These are phyloP conservation scores for Kurtzmaniella fragi DNA, from an alignment of 805 yeast genomes.

Conservation along the genomic window DNA sequence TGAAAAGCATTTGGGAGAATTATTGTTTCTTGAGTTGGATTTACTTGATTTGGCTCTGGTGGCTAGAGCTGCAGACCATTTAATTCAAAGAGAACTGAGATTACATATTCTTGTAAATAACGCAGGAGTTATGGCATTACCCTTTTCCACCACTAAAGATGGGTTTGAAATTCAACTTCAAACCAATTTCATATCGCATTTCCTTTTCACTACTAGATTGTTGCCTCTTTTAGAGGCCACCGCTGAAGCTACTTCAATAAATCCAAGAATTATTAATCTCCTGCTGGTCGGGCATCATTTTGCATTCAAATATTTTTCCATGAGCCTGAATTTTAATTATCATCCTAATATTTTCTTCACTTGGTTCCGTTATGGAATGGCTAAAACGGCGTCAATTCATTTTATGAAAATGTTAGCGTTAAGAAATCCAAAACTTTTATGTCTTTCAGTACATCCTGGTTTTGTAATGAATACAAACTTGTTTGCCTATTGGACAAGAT, in stretches of 20 bases:
- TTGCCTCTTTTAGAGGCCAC: conserved; percentile 47
- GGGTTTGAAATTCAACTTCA: conserved; percentile 78
- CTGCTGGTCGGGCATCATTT: conserved; percentile 64
- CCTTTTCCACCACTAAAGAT: conserved; percentile 58
- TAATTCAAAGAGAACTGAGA: conserved; percentile 41
- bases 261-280: conserved; percentile 58
- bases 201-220: conserved; percentile 58
- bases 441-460: conserved; percentile 76
- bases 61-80: conserved; percentile 39
- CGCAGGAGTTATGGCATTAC: conserved; percentile 80
- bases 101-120: conserved; percentile 67
- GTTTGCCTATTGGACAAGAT: conserved; percentile 70
- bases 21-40: conserved; percentile 34
- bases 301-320: conserved; percentile 41
- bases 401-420: conserved; percentile 59
- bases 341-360: conserved; percentile 67
- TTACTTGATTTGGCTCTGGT: conserved; percentile 29
- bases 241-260: conserved; percentile 15
- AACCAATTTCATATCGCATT: conserved; percentile 73
- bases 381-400: conserved; percentile 77
- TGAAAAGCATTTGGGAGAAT: conserved; percentile 29
- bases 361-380: conserved; percentile 72
- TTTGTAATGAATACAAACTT: conserved; percentile 77
- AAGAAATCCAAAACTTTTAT: conserved; percentile 60
- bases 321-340: conserved; percentile 47